Evolutionary conservation across 441 rosid species (phyloP), one percentile per base, ranked within the genome.

Genomic region (Mallotus japonicus): DNA sequence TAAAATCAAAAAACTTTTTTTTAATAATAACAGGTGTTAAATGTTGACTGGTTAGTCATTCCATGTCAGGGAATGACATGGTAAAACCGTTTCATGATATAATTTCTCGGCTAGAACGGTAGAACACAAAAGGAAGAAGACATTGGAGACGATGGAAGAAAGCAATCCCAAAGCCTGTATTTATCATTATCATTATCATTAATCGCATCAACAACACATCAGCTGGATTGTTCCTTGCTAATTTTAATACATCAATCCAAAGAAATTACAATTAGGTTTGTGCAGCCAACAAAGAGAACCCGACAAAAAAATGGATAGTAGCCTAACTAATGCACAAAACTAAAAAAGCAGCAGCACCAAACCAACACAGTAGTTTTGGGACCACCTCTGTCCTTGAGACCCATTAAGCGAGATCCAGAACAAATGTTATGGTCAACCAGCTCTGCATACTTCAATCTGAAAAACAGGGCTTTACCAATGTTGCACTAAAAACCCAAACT

Each of bases 191-290:
- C 20, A 4, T 37, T 69, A 69, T 56, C 20, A 4, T 69, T 8
- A 20, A 6, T 17, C 34, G 65, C 24, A 65, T 8, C 34, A 59
- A 59, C 49, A 74, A 69, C 58, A 53, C 58, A 70, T 70, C 70
- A 16, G 78, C 73, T 37, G 34, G 58, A 68, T 24, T 74, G 10
- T 69, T 24, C 74, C 3, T 71, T 19, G 22, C 67, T 46, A 32
- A 40, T 42, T 53, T 49, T 44, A 59, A 76, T 58, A 75, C 77
- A 70, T 24, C 70, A 78, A 81, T 66, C 64, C 71, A 62, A 50
- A 47, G 40, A 72, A 65, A 63, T 58, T 68, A 62, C 78, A 73
- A 58, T 59, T 50, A 53, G 69, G 76, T 62, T 19, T 70, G 57
- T 54, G 69, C 55, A 62, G 34, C 72, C 68, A 57, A 13, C 19